Evolutionary conservation across 2,329 filamentous ascomycete species (phyloP).

Genomic region (Plenodomus tracheiphilus): DNA sequence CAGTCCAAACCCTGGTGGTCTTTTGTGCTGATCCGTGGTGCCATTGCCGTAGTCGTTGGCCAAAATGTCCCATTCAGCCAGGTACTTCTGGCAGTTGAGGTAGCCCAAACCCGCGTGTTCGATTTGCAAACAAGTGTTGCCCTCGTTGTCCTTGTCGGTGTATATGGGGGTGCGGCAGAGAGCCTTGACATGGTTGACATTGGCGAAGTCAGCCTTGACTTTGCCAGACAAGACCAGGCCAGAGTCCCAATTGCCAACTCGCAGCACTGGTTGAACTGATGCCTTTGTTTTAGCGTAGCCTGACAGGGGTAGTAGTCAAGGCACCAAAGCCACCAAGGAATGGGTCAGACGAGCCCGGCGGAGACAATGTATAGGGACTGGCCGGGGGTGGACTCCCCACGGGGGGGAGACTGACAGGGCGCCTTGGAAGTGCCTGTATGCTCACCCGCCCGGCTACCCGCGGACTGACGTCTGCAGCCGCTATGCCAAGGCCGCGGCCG

Average conservation of each 20-base stretch:
- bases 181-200: constrained; percentile 58
- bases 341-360: constrained; percentile 34
- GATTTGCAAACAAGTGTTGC: constrained; percentile 67
- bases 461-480: constrained; percentile 17
- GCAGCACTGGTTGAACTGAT: constrained; percentile 69
- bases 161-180: constrained; percentile 66
- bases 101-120: constrained; percentile 65
- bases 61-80: constrained; percentile 58
- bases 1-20: constrained; percentile 65
- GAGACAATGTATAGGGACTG: constrained; percentile 24
- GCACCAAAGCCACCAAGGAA: constrained; percentile 31
- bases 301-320: no score
- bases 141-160: constrained; percentile 46
- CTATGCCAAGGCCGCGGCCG: constrained; percentile 43
- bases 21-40: constrained; percentile 47
- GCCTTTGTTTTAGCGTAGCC: neutral
- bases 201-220: constrained; percentile 66
- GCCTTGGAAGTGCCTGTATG: constrained; percentile 29
- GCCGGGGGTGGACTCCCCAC: constrained; percentile 21
- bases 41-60: constrained; percentile 49
- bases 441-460: constrained; percentile 15
- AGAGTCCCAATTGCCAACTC: constrained; percentile 57
- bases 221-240: constrained; percentile 56
- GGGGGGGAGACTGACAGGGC: constrained; percentile 17
- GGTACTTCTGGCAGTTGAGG: constrained; percentile 63